Base-by-base conservation (phyloP, 1,139 yeast genomes). In the Hemisphaericaspora xylanilytica region DNA sequence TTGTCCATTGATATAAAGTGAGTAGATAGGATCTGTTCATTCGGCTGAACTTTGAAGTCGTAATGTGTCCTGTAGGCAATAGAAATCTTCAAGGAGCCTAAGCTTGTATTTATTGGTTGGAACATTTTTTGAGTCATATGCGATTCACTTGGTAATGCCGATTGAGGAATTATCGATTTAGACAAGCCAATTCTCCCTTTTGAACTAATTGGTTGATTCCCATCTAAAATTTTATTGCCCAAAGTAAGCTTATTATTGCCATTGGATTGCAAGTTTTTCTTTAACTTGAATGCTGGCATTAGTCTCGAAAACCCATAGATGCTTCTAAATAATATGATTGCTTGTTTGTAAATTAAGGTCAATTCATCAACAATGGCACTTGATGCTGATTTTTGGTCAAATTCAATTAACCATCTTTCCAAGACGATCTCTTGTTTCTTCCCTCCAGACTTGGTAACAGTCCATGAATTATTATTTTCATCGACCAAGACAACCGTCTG, bases 371-470 rank as follows among this genome's bases (percentile, higher is more conserved):
- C 49, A 1, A 57, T 45, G 9, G 58, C 51, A 11, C 65, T 67
- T 13, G 61, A 49, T 7, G 58, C 57, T 17, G 51, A 60, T 38
- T 44, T 53, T 36, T 57, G 57, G 50, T 83, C 90, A 46, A 89
- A 77, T 58, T 89, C 96, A 28, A 92, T 67, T 18, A 88, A 68
- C 98, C 98, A 92, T 43, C 98, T 71, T 56, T 92, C 98, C 42
- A 92, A 64, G 2, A 92, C 96, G 13, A 92, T 78, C 59, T 90
- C 97, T 11, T 79, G 69, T 51, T 82, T 83, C 53, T 75, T 80
- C 13, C 58, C 53, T 20, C 56, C 54, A 2, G 67, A 76, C 16
- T 65, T 69, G 35, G 51, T 72, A 32, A 64, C 79, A 15, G 63
- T 66, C 60, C 70, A 72, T 32, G 70, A 69, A 31, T 57, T 67